Evolutionary conservation across 2,329 filamentous ascomycete species (phyloP).

Genomic region (Cercospora nicotianae): DNA sequence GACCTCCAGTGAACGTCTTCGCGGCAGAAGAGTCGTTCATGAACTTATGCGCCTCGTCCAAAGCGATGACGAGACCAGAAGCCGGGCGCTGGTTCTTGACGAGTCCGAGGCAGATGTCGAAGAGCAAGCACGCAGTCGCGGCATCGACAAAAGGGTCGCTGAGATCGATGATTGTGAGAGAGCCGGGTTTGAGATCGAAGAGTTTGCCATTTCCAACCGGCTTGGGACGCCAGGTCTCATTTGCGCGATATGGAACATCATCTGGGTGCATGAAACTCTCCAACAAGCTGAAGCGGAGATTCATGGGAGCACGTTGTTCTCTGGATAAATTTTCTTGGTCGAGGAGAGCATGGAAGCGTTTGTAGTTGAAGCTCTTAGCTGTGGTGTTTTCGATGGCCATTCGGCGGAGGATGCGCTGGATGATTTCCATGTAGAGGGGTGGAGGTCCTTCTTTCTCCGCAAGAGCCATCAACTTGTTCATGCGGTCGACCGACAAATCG

Average conservation of each 20-base stretch:
- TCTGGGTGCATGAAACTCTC: constrained; percentile 60
- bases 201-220: neutral
- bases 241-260: constrained; percentile 2
- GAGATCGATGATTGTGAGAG: constrained; percentile 68
- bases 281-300: constrained; percentile 61
- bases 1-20: constrained; percentile 58
- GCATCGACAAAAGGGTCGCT: constrained; percentile 69
- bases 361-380: constrained; percentile 51
- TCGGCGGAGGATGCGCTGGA: constrained; percentile 58
- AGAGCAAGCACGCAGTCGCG: constrained; percentile 67
- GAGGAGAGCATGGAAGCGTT: constrained; percentile 47
- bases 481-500: constrained; percentile 54
- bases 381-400: constrained; percentile 48
- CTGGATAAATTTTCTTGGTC: constrained; percentile 44
- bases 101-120: constrained; percentile 68
- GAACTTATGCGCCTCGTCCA: constrained; percentile 80
- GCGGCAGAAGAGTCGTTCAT: constrained; percentile 51
- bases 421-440: constrained; percentile 58
- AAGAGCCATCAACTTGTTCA: constrained; percentile 59
- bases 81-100: constrained; percentile 51
- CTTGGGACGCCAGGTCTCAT: neutral
- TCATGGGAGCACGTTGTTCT: constrained; percentile 57
- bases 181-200: constrained; percentile 45
- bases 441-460: constrained; percentile 42
- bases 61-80: constrained; percentile 60